phyloP scores from a whole-genome alignment of 352 stramenopile genomes.

The Phytophthora agathidicida region DNA sequence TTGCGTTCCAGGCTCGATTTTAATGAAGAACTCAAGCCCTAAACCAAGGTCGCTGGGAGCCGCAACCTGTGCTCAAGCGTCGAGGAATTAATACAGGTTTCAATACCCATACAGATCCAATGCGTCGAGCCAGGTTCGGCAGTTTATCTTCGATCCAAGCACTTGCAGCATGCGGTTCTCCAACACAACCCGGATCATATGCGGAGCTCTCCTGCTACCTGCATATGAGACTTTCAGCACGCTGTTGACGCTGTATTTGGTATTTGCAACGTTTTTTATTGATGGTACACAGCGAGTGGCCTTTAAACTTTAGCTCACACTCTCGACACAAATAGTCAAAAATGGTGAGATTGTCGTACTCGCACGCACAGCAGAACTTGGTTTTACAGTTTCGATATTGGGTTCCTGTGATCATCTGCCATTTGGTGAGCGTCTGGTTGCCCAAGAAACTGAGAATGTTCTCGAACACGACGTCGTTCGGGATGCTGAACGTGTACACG shows the following conservation, averaged over 20 bases:
- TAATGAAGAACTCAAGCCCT: no score
- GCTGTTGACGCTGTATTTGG: conserved; percentile 16
- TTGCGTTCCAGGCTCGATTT: no score
- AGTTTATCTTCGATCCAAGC: conserved; percentile 25
- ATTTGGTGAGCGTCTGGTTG: conserved; percentile 39
- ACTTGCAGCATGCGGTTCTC: conserved; percentile 20
- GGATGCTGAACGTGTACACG: conserved; percentile 24
- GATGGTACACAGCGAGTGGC: no score
- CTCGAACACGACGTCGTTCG: conserved; percentile 17
- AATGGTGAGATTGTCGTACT: conserved; percentile 34
- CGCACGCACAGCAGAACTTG: conserved; percentile 27
- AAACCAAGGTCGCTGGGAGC: no score
- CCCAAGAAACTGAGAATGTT: conserved; percentile 22
- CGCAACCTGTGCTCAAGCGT: no score
- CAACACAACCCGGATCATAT: conserved; percentile 12
- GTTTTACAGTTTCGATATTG: conserved; percentile 18
- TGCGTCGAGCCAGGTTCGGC: no score
- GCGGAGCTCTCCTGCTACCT: no score
- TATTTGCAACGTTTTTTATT: conserved; percentile 14
- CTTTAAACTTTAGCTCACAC: conserved; percentile 9
- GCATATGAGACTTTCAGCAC: conserved; percentile 19
- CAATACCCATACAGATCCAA: no score
- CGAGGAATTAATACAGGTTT: no score
- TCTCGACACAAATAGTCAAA: conserved; percentile 1
- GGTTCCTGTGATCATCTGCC: conserved; percentile 32